These are phyloP conservation scores for Corinectria fuckeliana DNA, from an alignment of 2,329 filamentous ascomycete genomes.

Conservation along the genomic window DNA sequence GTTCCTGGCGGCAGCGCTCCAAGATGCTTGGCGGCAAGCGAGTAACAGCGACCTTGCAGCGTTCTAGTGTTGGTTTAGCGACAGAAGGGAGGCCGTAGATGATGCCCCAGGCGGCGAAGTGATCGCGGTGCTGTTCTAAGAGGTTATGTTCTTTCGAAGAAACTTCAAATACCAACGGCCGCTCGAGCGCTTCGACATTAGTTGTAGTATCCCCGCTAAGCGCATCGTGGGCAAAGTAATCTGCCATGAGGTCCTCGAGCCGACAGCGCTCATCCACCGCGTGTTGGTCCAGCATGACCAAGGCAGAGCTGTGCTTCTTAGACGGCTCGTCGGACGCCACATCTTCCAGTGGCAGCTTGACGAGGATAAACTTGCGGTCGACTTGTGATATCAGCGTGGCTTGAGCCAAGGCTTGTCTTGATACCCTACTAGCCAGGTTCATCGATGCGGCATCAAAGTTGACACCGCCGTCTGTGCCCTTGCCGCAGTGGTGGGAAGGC, in stretches of 20 bases:
- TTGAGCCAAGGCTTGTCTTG: slow-evolving; percentile 62
- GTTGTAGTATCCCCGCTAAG: slow-evolving; percentile 24
- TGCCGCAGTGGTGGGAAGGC: slow-evolving; percentile 3
- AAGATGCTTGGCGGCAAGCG: slow-evolving; percentile 74
- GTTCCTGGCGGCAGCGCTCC: slow-evolving; percentile 77
- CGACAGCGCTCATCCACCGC: slow-evolving; percentile 89
- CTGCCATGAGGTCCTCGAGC: slow-evolving; percentile 73
- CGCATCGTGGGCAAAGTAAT: slow-evolving; percentile 51
- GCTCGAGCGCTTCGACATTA: slow-evolving; percentile 50
- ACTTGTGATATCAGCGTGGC: slow-evolving; percentile 81
- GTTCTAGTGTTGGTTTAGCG: background rate
- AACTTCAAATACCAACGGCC: slow-evolving; percentile 70
- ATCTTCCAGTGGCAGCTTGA: slow-evolving; percentile 56
- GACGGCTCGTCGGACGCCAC: background rate
- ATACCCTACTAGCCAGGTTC: slow-evolving; percentile 57
- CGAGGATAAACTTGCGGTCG: slow-evolving; percentile 87
- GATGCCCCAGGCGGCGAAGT: slow-evolving; percentile 80
- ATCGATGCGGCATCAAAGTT: slow-evolving; percentile 41
- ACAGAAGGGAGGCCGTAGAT: slow-evolving; percentile 56
- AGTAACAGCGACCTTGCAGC: slow-evolving; percentile 54
- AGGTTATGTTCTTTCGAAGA: slow-evolving; percentile 64
- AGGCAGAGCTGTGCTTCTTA: slow-evolving; percentile 49
- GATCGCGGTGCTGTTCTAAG: slow-evolving; percentile 57
- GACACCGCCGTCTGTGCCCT: slow-evolving; percentile 22
- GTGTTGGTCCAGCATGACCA: slow-evolving; percentile 90